Conservation (phyloP, 805 yeast genomes). For the Millerozyma acaciae region DNA sequence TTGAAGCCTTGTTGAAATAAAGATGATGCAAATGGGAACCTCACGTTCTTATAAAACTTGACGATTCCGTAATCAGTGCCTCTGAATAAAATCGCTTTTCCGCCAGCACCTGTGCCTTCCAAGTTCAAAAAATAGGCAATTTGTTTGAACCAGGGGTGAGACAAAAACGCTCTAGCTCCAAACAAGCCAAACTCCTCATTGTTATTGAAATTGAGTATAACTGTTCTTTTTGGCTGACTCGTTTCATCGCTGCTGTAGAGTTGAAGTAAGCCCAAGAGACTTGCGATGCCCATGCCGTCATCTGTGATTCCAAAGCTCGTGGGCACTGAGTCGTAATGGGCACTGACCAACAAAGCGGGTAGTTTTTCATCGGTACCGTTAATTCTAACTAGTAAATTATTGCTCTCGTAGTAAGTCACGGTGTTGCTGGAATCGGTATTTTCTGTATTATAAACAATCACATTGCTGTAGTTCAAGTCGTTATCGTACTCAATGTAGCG, state of each 20-base stretch:
- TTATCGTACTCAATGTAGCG: conserved; percentile 36
- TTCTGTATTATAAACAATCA: conserved; percentile 49
- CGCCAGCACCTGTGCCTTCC: conserved; percentile 94
- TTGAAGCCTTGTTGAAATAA: conserved; percentile 83
- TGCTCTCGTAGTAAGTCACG: conserved; percentile 74
- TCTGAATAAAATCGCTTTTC: conserved; percentile 76
- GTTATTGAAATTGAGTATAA: conserved; percentile 82
- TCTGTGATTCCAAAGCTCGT: conserved; percentile 86
- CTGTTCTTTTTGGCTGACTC: conserved; percentile 61
- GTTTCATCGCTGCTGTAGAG: conserved; percentile 31
- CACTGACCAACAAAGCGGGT: conserved; percentile 71
- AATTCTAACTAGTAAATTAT: conserved; percentile 73
- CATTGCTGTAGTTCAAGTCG: conserved; percentile 39
- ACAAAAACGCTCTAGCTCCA: conserved; percentile 72
- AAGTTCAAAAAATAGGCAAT: conserved; percentile 69
- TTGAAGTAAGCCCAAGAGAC: conserved; percentile 67
- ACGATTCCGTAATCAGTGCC: conserved; percentile 76
- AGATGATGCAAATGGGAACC: conserved; percentile 74
- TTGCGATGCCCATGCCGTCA: conserved; percentile 85
- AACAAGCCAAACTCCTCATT: conserved; percentile 84
- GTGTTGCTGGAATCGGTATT: conserved; percentile 44
- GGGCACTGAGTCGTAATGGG: conserved; percentile 90
- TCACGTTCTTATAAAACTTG: conserved; percentile 50
- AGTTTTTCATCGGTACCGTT: conserved; percentile 56
- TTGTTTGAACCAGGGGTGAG: conserved; percentile 66